These are phyloP conservation scores for Mrakia gelida DNA, from an alignment of 768 basidiomycete species.

Conservation along the genomic window DNA sequence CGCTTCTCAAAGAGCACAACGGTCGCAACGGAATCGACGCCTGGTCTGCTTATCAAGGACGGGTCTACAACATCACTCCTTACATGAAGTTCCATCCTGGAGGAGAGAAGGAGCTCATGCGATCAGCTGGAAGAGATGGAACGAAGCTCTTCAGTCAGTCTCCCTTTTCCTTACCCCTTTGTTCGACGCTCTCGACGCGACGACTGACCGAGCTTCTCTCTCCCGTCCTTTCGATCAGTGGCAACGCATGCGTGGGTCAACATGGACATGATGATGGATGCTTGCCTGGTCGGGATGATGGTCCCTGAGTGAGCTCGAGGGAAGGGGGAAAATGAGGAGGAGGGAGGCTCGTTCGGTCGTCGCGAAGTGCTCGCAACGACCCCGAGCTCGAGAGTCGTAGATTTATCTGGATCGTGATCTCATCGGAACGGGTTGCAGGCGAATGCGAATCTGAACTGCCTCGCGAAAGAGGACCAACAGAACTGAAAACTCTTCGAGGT, in stretches of 20 bases:
- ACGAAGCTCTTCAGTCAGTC: conserved; percentile 84
- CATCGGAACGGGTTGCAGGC: no score
- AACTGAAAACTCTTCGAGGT: no score
- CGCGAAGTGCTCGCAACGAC: background rate
- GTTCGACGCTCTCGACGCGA: background rate
- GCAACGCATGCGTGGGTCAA: conserved; percentile 95
- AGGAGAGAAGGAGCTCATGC: conserved; percentile 88
- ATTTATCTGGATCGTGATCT: background rate
- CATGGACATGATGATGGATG: conserved; percentile 90
- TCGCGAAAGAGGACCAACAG: no score
- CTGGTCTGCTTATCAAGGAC: conserved; percentile 87
- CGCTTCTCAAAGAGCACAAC: conserved; percentile 73
- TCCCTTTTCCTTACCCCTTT: background rate
- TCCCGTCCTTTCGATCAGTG: conserved; percentile 50
- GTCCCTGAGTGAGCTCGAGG: conserved; percentile 44
- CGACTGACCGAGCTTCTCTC: background rate
- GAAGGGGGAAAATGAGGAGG: background rate
- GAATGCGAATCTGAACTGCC: no score
- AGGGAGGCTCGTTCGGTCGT: background rate
- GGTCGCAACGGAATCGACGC: conserved; percentile 68
- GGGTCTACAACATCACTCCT: conserved; percentile 93
- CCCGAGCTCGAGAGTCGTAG: background rate
- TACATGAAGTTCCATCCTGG: conserved; percentile 92
- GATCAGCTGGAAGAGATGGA: conserved; percentile 90
- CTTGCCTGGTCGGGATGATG: conserved; percentile 85